Evolutionary conservation across 2,329 filamentous ascomycete species (phyloP), one percentile per base, ranked within the genome.

Genomic region (Aspergillus caelatus): DNA sequence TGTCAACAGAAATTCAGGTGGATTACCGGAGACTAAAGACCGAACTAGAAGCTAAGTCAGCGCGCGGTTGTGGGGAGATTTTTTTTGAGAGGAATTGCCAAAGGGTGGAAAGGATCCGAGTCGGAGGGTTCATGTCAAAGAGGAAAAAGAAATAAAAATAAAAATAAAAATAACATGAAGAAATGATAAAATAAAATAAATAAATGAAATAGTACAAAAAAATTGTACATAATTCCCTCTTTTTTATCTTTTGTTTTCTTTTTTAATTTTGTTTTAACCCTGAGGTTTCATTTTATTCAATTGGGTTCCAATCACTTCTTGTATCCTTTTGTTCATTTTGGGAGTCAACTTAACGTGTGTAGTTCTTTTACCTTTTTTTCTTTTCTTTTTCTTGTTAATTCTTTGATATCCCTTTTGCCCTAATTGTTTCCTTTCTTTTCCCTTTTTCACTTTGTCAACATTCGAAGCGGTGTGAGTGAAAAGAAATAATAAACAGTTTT

Each of bases 1-100:
- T 56, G 58, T 56, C 58, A 54, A 61, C 45, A 50, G 58, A 60
- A 32, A 60, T 54, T 45, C 58, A 48, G 58, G 58, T 60, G 58
- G 58, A 60, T 54, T 54, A 45, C 58, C 48, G 58, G 58, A 60
- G 48, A 60, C 58, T 60, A 59, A 59, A 39, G 32, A 59, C 32
- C 48, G 30, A 60, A 53, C 36, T 53, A 60, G 39, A 50, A 41
- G 58, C 48, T 54, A 60, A 60, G 58, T 60, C 58, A 54, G 58
- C 26, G 26, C 26, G 26, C 58, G 50, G 48, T 30, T 43, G 58
- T 52, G 34, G 46, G 45, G 48, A 55, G 36, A 60, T 28, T 26
- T 14, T 54, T 39, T 52, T 52, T n/a, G 8, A 26, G 48, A 52
- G 48, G 28, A 39, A 53, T 32, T 50, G 56, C 32, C 30, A 48